These are phyloP conservation scores for Termitomyces titanicus DNA, from an alignment of 768 basidiomycete genomes.

Conservation along the genomic window DNA sequence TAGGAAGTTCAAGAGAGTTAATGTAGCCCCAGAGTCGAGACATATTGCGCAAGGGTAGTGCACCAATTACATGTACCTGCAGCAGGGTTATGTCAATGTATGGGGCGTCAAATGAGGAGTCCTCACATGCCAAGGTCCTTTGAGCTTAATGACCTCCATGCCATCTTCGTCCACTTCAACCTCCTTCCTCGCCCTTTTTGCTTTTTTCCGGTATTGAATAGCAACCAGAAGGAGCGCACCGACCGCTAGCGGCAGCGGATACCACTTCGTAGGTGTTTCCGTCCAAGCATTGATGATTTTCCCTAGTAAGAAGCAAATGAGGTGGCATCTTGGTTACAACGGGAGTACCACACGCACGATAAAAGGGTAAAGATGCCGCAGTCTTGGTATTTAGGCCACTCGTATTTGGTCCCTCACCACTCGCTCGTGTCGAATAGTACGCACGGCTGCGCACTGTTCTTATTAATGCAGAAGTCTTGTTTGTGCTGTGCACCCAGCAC, in stretches of 20 bases:
- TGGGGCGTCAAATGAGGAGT: background rate
- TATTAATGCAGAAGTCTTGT: conserved; percentile 47
- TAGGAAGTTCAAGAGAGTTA: conserved; percentile 88
- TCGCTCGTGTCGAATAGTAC: conserved; percentile 32
- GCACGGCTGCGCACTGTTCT: conserved; percentile 40
- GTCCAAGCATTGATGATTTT: conserved; percentile 76
- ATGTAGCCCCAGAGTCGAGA: conserved; percentile 98
- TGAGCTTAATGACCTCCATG: conserved; percentile 72
- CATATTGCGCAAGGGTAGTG: conserved; percentile 89
- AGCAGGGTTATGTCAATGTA: background rate
- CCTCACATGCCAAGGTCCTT: conserved; percentile 91
- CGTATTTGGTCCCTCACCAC: conserved; percentile 22
- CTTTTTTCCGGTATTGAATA: conserved; percentile 69
- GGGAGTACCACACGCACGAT: conserved; percentile 36
- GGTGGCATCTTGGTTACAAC: conserved; percentile 4
- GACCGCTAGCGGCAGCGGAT: conserved; percentile 87
- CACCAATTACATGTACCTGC: conserved; percentile 95
- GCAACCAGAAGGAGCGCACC: conserved; percentile 85
- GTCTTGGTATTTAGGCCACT: conserved; percentile 17
- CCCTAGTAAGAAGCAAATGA: conserved; percentile 32
- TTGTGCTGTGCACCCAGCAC: conserved; percentile 52
- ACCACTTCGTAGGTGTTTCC: conserved; percentile 91
- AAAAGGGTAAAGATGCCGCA: conserved; percentile 39
- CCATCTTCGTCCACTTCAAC: conserved; percentile 83
- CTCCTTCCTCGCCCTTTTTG: conserved; percentile 46